Conservation (phyloP, 352 stramenopile species). For the Phytophthora lateralis region DNA sequence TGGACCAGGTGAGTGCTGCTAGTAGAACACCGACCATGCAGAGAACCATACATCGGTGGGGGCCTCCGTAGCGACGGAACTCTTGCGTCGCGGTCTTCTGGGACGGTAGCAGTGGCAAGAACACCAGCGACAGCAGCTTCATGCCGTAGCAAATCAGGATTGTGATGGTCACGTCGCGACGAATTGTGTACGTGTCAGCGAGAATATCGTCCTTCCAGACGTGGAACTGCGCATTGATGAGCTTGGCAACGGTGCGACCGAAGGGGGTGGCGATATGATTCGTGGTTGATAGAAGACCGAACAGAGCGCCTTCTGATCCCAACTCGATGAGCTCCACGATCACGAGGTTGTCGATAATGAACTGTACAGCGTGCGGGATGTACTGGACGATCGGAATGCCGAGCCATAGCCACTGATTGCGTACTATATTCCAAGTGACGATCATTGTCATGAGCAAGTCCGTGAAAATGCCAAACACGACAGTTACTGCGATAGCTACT, state of each 20-base stretch:
- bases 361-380: slow-evolving; percentile 44
- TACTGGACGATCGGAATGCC: slow-evolving; percentile 49
- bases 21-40: slow-evolving; percentile 28
- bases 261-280: slow-evolving; percentile 47
- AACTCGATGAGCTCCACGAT: slow-evolving; percentile 51
- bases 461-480: slow-evolving; percentile 32
- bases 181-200: slow-evolving; percentile 38
- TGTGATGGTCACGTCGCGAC: slow-evolving; percentile 50
- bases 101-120: slow-evolving; percentile 43
- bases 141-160: slow-evolving; percentile 49
- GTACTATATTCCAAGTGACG: slow-evolving; percentile 41
- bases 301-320: slow-evolving; percentile 48
- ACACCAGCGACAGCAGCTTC: slow-evolving; percentile 49
- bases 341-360: slow-evolving; percentile 54
- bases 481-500: slow-evolving; percentile 20
- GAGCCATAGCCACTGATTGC: slow-evolving; percentile 54
- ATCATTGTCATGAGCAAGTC: slow-evolving; percentile 49
- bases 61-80: slow-evolving; percentile 29
- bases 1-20: slow-evolving; percentile 30
- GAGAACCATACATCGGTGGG: slow-evolving; percentile 26
- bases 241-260: slow-evolving; percentile 36
- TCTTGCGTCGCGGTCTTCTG: slow-evolving; percentile 44
- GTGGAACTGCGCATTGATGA: slow-evolving; percentile 49
- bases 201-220: slow-evolving; percentile 45
- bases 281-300: slow-evolving; percentile 48